Percentiles rank a stretch among this genome's conserved stretches.
Evolutionary conservation across 225 moss, liverwort and hornwort species (phyloP).

Genomic region (Neckera pumila): DNA sequence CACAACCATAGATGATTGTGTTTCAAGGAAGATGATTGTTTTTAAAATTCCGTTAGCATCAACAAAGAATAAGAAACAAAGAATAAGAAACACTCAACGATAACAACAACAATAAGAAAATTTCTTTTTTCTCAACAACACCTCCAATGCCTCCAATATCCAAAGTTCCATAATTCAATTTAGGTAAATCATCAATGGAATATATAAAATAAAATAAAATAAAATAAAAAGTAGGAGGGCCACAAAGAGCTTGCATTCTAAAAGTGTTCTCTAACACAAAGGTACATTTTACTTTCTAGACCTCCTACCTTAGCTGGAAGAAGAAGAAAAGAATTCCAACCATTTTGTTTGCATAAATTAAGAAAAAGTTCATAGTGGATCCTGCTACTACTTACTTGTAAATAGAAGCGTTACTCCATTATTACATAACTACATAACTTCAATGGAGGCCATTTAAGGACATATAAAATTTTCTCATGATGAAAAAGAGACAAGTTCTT

Average conservation of each 20-base stretch:
- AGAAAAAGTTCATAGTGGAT: rapidly evolving
- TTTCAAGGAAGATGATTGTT: not conserved
- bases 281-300: not conserved
- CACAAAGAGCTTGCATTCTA: rapidly evolving
- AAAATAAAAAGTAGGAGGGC: not conserved
- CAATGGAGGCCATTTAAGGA: not conserved
- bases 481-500: not conserved
- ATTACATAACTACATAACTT: not conserved
- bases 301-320: not conserved
- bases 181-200: not conserved
- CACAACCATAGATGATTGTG: not conserved
- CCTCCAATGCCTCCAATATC: rapidly evolving
- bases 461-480: not conserved
- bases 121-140: rapidly evolving
- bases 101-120: rapidly evolving
- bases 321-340: not conserved
- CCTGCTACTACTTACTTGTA: not conserved
- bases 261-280: not conserved
- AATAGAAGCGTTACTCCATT: not conserved
- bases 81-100: too few species aligned
- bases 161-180: not conserved
- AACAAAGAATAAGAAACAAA: too few species aligned
- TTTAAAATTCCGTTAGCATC: rapidly evolving
- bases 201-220: not conserved
- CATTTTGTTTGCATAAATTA: not conserved